These are phyloP conservation scores for Cladosporium phlei DNA, from an alignment of 2,329 filamentous ascomycete species.

Conservation along the genomic window DNA sequence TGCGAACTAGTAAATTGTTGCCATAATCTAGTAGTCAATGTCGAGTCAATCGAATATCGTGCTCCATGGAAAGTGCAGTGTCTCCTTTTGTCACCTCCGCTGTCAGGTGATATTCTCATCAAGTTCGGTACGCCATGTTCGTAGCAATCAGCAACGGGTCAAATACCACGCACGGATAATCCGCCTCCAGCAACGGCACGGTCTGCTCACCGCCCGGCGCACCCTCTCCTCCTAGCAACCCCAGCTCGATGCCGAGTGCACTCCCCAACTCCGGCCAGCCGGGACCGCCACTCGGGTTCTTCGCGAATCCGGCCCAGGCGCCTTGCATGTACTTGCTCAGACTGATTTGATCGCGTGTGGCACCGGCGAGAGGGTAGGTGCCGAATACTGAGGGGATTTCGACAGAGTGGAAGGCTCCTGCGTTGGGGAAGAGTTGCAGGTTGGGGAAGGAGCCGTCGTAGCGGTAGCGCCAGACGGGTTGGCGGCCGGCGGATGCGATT, in stretches of 20 bases:
- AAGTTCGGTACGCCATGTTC: background rate
- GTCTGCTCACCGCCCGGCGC: background rate
- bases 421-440: constrained; percentile 16
- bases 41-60: too few species aligned
- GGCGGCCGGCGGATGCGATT: constrained; percentile 14
- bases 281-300: constrained; percentile 20
- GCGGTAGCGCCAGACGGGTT: constrained; percentile 27
- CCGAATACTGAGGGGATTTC: constrained; percentile 28
- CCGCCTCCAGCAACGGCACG: background rate
- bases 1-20: too few species aligned
- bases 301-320: constrained; percentile 21
- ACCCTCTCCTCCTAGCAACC: constrained; percentile 14
- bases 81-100: too few species aligned
- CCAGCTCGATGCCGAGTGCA: constrained; percentile 14
- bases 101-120: too few species aligned
- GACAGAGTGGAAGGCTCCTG: constrained; percentile 31
- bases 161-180: background rate
- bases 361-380: constrained; percentile 18
- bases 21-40: too few species aligned
- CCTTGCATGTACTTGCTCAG: constrained; percentile 22
- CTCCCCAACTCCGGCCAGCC: constrained; percentile 24
- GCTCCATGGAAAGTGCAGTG: too few species aligned
- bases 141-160: background rate
- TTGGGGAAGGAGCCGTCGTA: constrained; percentile 30
- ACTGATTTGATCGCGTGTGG: constrained; percentile 15